A percentile compares a stretch with the other conserved stretches of the same genome.
Evolutionary conservation across 768 basidiomycete genomes (phyloP).

Genomic region (Cystobasidium tubakii): DNA sequence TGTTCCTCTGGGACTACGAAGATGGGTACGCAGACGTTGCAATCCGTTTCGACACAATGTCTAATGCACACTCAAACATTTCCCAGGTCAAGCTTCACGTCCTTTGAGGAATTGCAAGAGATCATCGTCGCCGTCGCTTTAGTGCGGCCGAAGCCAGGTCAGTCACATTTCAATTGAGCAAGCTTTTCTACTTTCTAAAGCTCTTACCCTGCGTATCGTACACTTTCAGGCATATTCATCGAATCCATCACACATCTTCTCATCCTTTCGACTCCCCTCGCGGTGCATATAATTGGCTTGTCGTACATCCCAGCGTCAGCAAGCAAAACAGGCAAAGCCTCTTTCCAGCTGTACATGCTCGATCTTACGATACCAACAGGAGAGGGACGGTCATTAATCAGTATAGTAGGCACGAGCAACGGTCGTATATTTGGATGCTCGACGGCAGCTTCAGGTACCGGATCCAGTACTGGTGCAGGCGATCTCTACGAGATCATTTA

Average conservation of each 20-base stretch:
- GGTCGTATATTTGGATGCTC: conserved; percentile 83
- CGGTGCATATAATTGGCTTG: conserved; percentile 76
- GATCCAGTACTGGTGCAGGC: conserved; percentile 66
- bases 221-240: conserved; percentile 62
- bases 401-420: conserved; percentile 67
- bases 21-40: conserved; percentile 64
- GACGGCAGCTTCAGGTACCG: conserved; percentile 24
- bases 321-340: conserved; percentile 63
- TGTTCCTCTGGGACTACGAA: conserved; percentile 93
- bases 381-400: conserved; percentile 73
- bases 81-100: conserved; percentile 74
- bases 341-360: conserved; percentile 67
- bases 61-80: background rate
- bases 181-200: background rate
- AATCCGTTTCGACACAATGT: background rate
- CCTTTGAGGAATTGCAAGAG: conserved; percentile 85
- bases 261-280: conserved; percentile 79
- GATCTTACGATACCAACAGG: conserved; percentile 66
- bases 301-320: conserved; percentile 49
- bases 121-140: conserved; percentile 82
- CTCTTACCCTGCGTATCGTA: background rate
- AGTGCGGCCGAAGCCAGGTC: conserved; percentile 70
- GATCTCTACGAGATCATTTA: conserved; percentile 88
- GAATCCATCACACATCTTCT: conserved; percentile 84
- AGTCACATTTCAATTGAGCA: background rate